A percentile compares a stretch with the other conserved stretches of the same genome.
Evolutionary conservation across 208 protist genomes (phyloP).

Genomic region (Leishmania turanica): DNA sequence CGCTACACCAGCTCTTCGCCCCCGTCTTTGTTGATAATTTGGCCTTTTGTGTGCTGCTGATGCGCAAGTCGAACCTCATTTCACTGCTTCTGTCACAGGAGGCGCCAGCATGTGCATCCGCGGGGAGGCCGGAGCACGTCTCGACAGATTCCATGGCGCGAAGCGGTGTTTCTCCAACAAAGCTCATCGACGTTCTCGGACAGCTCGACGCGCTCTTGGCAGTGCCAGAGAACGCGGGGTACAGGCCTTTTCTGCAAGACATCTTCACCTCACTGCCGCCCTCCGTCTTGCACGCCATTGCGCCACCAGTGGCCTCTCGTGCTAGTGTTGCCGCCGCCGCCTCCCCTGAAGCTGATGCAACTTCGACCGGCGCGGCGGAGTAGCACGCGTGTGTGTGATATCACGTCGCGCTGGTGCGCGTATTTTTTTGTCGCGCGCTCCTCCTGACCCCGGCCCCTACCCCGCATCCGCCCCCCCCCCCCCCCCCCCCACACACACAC

Average conservation of each 20-base stretch:
- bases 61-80: slow-evolving; percentile 52
- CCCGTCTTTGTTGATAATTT: slow-evolving; percentile 32
- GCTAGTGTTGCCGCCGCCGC: not conserved
- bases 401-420: too few species aligned
- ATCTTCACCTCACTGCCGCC: slow-evolving; percentile 54
- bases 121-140: not conserved
- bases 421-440: not conserved
- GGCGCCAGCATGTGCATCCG: not conserved
- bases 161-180: not conserved
- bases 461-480: not conserved
- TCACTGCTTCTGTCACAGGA: slow-evolving; percentile 22
- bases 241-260: slow-evolving; percentile 57
- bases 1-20: slow-evolving; percentile 39
- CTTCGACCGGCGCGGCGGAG: not conserved
- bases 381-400: not conserved
- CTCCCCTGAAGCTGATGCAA: not conserved
- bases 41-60: slow-evolving; percentile 54
- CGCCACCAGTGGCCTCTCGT: not conserved
- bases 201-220: slow-evolving; percentile 35
- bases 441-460: not conserved
- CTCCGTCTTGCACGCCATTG: slow-evolving; percentile 16
- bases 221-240: slow-evolving; percentile 46
- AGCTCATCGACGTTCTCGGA: slow-evolving; percentile 20
- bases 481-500: not conserved
- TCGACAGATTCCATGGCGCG: not conserved